Evolutionary conservation across 768 basidiomycete species (phyloP).

Genomic region (Plicaturopsis crispa): DNA sequence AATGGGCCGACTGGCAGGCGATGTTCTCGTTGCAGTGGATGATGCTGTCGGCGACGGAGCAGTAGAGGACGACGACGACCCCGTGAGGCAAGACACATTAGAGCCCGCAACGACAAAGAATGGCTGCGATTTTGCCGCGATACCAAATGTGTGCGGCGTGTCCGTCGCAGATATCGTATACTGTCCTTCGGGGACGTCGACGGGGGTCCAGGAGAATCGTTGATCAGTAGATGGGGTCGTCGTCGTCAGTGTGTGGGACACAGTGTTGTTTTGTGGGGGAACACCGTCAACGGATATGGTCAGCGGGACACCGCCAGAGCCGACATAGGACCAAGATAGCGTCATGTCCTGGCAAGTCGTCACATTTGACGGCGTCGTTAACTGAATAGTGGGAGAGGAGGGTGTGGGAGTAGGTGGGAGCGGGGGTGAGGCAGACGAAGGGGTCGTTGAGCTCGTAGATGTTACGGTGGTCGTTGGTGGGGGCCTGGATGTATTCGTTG

Average conservation of each 20-base stretch:
- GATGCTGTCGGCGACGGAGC: slow-evolving; percentile 2
- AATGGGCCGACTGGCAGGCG: slow-evolving; percentile 5
- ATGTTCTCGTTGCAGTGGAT: slow-evolving; percentile 2
- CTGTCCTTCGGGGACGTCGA: slow-evolving; percentile 25
- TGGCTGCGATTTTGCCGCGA: slow-evolving; percentile 16
- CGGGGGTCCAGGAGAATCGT: slow-evolving; percentile 19
- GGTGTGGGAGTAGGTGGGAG: slow-evolving; percentile 2
- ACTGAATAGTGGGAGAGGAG: slow-evolving; percentile 11
- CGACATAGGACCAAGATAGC: slow-evolving; percentile 18
- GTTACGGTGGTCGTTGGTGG: too few species aligned
- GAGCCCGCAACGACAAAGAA: slow-evolving; percentile 22
- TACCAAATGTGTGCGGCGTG: slow-evolving; percentile 8
- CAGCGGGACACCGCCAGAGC: slow-evolving; percentile 9
- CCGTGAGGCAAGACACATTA: slow-evolving; percentile 15
- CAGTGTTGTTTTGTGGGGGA: slow-evolving; percentile 6
- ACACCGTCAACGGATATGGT: slow-evolving; percentile 15
- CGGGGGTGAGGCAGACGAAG: too few species aligned
- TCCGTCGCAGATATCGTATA: slow-evolving; percentile 22
- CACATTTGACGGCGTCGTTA: slow-evolving; percentile 16
- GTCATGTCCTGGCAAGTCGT: slow-evolving; percentile 20
- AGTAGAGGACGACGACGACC: background rate
- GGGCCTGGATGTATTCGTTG: slow-evolving; percentile 3
- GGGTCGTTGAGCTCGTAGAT: too few species aligned
- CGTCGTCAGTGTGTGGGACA: slow-evolving; percentile 17
- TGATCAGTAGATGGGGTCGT: slow-evolving; percentile 15